Evolutionary conservation across 108 stramenopile genomes (phyloP).

Genomic region (Cyclotella sp.): DNA sequence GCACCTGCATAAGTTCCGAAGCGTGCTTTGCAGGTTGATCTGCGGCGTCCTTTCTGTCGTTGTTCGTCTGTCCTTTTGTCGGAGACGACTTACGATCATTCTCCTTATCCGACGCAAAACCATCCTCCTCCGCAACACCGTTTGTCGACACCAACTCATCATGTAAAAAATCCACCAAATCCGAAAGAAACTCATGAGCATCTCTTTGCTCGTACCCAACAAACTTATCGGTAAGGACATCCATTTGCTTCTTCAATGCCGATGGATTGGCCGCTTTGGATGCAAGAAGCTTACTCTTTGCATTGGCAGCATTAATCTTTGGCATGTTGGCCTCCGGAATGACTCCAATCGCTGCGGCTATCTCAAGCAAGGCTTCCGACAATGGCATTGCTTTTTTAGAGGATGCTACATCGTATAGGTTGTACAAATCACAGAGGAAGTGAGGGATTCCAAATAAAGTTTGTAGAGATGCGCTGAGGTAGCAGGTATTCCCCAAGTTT

Average conservation of each 20-base stretch:
- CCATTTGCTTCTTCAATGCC: constrained; percentile 68
- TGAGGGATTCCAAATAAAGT: constrained; percentile 61
- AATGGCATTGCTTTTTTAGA: constrained; percentile 41
- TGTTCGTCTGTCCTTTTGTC: neutral
- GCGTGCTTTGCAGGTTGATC: constrained; percentile 14
- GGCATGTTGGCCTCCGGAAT: constrained; percentile 22
- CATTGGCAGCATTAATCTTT: constrained; percentile 16
- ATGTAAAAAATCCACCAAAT: constrained; percentile 75
- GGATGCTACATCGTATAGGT: constrained; percentile 10
- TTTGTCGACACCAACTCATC: constrained; percentile 58
- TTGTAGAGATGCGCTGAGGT: constrained; percentile 81
- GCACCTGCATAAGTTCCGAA: neutral
- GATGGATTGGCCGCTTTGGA: constrained; percentile 47
- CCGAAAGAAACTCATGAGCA: constrained; percentile 82
- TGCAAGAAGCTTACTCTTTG: constrained; percentile 19
- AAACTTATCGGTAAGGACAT: constrained; percentile 67
- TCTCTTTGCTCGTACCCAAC: constrained; percentile 76
- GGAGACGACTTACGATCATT: constrained; percentile 14
- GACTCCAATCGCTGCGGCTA: constrained; percentile 47
- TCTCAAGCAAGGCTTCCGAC: constrained; percentile 41
- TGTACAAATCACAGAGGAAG: constrained; percentile 46
- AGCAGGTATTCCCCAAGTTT: constrained; percentile 89
- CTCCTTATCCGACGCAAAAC: constrained; percentile 14
- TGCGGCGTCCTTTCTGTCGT: neutral
- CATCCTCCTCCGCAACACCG: neutral